A percentile compares a stretch with the other conserved stretches of the same genome.
Conservation (phyloP, 306 rosid genomes). For the Senna tora region DNA sequence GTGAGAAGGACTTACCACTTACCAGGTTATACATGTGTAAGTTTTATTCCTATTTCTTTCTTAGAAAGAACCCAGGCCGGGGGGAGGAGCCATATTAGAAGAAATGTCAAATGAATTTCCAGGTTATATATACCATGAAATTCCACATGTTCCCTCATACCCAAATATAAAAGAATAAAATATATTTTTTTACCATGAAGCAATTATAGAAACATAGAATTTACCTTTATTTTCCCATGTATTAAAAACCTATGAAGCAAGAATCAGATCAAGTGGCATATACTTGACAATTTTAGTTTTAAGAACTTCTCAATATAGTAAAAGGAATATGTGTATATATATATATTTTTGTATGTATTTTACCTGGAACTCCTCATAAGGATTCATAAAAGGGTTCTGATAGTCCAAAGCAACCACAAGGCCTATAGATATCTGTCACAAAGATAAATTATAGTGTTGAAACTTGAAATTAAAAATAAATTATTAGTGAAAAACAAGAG, state of each 20-base stretch:
- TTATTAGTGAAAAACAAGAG: conserved; percentile 23
- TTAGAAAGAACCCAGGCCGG: background rate
- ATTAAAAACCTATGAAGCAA: conserved; percentile 30
- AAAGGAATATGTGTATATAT: background rate
- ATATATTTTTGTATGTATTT: conserved; percentile 13
- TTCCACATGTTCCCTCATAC: background rate
- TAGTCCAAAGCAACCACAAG: conserved; percentile 90
- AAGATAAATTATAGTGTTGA: conserved; percentile 30
- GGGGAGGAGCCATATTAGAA: background rate
- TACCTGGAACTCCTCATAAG: conserved; percentile 98
- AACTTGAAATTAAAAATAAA: conserved; percentile 14
- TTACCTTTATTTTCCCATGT: background rate
- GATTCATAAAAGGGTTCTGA: conserved; percentile 78
- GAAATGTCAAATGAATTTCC: background rate
- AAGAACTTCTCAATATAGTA: conserved; percentile 13
- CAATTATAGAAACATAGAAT: background rate
- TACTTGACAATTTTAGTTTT: conserved; percentile 3
- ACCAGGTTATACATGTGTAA: background rate
- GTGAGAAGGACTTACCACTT: conserved; percentile 1
- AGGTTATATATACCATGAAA: background rate
- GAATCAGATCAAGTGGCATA: conserved; percentile 5
- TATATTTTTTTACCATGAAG: background rate
- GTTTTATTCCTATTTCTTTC: background rate
- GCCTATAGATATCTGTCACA: conserved; percentile 81
- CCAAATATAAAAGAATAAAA: background rate